Evolutionary conservation across 306 rosid genomes (phyloP), one percentile per base, ranked within the genome.

Genomic region (Fragaria nilgerrensis): DNA sequence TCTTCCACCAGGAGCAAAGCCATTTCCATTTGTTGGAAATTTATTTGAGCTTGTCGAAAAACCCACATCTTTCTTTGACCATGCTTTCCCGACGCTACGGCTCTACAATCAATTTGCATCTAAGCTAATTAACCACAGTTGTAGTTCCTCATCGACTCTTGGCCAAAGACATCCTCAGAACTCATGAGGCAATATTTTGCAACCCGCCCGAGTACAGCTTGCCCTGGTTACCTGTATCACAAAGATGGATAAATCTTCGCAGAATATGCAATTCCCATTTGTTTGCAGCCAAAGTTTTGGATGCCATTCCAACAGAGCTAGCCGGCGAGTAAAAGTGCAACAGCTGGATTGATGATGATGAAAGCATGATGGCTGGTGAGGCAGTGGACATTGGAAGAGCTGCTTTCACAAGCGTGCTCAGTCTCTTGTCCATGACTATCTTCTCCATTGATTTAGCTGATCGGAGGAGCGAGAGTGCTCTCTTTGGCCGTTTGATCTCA

Each of bases 1-100:
- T 0, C 87, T 87, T 2, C 91, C 94, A 14, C 89, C 89, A 1
- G 94, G 92, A 5, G 92, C 86, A 14, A 84, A 48, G 3, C 79
- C 85, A 3, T 68, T 68, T 9, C 88, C 92, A 5, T 11, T 90
- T 58, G 79, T 86, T 0, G 89, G 92, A 48, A 90, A 86, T 70
- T 83, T 86, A 3, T 67, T 86, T 11, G 78, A 80, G 7, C 82
- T 88, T 10, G 84, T 84, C 1, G 50, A 79, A 14, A 79, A 70
- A 16, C 89, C 89, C 27, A 32, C 89, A 83, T 82, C 75, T 47
- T 63, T 49, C 89, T 8, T 22, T 89, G 1, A 22, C 87, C 39
- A 47, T 78, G 5, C 81, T 85, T 7, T 74, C 88, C 39, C 53
- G 56, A 47, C 49, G 36, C 36, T 58, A 78, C 16, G 91, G 89